Base-by-base conservation (phyloP, 163 green algal species). In the Picocystis sp. region DNA sequence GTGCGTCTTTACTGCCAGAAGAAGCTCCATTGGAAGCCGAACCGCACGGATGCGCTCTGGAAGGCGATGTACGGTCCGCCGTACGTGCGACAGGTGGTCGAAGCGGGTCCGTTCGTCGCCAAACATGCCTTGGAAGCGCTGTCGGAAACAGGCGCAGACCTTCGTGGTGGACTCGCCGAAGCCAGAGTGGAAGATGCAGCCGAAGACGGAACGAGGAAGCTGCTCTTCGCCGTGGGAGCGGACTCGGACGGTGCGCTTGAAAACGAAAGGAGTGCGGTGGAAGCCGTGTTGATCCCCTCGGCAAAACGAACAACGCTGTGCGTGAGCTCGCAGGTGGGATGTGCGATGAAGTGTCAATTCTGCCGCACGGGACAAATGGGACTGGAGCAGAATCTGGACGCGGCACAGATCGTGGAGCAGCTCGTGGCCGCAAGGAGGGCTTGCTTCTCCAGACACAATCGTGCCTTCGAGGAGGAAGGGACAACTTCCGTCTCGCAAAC, bases 311-410 rank as follows among this genome's bases (percentile, higher is more conserved):
- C 82, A 50, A 93, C 83, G 2, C 61, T 93, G 5, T 93, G 83
- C 52, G 75, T 93, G 1, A 80, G 64, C 11, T 76, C 57, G 19
- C 55, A 62, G 8, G 73, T 95, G 11, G 86, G 86, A 13, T 96
- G 86, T 59, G 87, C 79, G 14, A 90, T 92, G 81, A 82, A 81
- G 60, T 95, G 87, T 70, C 74, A 92, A 70, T 95, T 95, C 69
- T 94, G 86, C 68, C 85, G 75, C 72, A 95, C 85, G 11, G 87
- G 81, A 12, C 62, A 62, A 12, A 75, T 84, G 74, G 75, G 79
- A 6, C 61, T 82, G 51, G 57, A 50, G 23, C 69, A 54, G 23
- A 81, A 90, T 60, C 75, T 95, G 0, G 78, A 57, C 11, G 65
- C 85, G 15, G 79, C 67, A 3, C 79, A 95, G 73, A 93, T 96